These are phyloP conservation scores for Pythium phragmiticola DNA, from an alignment of 352 stramenopile species.

Conservation along the genomic window DNA sequence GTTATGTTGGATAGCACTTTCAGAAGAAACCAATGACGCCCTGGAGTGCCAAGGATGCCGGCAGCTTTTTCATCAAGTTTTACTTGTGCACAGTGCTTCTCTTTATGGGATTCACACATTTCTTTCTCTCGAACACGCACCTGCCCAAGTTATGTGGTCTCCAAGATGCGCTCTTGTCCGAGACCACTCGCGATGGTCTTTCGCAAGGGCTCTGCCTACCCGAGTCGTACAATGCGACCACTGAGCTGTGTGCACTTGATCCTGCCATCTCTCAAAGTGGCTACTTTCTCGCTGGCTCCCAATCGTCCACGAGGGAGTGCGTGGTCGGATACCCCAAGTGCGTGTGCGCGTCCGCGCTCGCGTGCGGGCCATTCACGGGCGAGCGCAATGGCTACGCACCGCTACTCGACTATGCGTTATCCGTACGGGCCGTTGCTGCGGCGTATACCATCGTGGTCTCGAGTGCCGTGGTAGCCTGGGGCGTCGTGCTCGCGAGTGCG, in stretches of 20 bases:
- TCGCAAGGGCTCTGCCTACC: slow-evolving; percentile 28
- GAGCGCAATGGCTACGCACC: slow-evolving; percentile 43
- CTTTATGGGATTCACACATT: slow-evolving; percentile 61
- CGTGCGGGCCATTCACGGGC: slow-evolving; percentile 59
- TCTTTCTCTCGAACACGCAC: slow-evolving; percentile 45
- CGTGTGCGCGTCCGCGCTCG: slow-evolving; percentile 40
- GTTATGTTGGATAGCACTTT: slow-evolving; percentile 35
- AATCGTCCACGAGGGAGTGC: slow-evolving; percentile 31
- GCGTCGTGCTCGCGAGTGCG: slow-evolving; percentile 32
- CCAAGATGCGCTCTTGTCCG: slow-evolving; percentile 41
- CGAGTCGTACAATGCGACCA: slow-evolving; percentile 32
- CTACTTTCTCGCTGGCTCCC: slow-evolving; percentile 36
- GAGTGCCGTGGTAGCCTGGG: slow-evolving; percentile 43
- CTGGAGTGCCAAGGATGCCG: slow-evolving; percentile 74
- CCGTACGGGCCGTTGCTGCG: slow-evolving; percentile 29
- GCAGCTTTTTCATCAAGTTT: slow-evolving; percentile 88
- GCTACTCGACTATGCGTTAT: slow-evolving; percentile 33
- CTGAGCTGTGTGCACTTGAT: slow-evolving; percentile 38
- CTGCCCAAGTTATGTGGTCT: slow-evolving; percentile 60
- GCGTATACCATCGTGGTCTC: slow-evolving; percentile 38
- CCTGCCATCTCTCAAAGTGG: slow-evolving; percentile 29
- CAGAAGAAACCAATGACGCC: slow-evolving; percentile 72
- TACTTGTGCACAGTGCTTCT: slow-evolving; percentile 75
- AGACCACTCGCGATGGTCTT: neutral
- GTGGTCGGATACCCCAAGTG: slow-evolving; percentile 52